Percentiles rank a stretch among this genome's conserved stretches.
These are phyloP conservation scores for Phlyctochytrium arcticum DNA, from an alignment of 192 early-diverging fungal genomes.

Conservation along the genomic window DNA sequence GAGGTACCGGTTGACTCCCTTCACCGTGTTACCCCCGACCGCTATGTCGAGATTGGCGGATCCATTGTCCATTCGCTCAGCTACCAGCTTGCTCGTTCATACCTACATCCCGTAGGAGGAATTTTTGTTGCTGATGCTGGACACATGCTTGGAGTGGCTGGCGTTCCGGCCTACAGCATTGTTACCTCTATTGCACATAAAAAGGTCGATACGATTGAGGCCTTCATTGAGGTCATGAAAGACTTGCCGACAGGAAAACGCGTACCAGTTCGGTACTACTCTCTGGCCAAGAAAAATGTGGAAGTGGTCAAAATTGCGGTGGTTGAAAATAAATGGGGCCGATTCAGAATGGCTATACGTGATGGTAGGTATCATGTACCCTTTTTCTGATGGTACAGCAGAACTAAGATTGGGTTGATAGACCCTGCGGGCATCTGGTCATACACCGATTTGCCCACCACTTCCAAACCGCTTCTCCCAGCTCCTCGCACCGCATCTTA, in stretches of 20 bases:
- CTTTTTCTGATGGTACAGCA: not conserved
- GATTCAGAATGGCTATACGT: slow-evolving; percentile 26
- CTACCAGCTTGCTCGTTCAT: slow-evolving; percentile 38
- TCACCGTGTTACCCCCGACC: slow-evolving; percentile 56
- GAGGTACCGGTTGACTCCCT: slow-evolving; percentile 28
- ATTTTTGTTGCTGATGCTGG: slow-evolving; percentile 38
- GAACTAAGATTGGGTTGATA: not conserved
- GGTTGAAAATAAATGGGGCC: slow-evolving; percentile 30
- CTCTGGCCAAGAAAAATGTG: slow-evolving; percentile 31
- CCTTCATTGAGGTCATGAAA: slow-evolving; percentile 68
- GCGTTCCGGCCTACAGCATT: slow-evolving; percentile 28
- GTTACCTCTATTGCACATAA: slow-evolving; percentile 31
- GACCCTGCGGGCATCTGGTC: slow-evolving; percentile 68
- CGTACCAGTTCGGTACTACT: slow-evolving; percentile 26
- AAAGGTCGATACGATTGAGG: slow-evolving; percentile 64
- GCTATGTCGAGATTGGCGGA: slow-evolving; percentile 82
- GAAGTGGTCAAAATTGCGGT: slow-evolving; percentile 34
- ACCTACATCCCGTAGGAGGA: slow-evolving; percentile 25
- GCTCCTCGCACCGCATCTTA: slow-evolving; percentile 67
- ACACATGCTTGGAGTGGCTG: slow-evolving; percentile 38
- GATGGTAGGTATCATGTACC: slow-evolving; percentile 8
- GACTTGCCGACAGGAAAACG: slow-evolving; percentile 21
- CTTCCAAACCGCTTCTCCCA: slow-evolving; percentile 46
- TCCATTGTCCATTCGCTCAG: slow-evolving; percentile 48
- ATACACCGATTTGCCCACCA: slow-evolving; percentile 55